Base-by-base conservation (phyloP, 129 eudicot species). In the Flaveria sonorensis region DNA sequence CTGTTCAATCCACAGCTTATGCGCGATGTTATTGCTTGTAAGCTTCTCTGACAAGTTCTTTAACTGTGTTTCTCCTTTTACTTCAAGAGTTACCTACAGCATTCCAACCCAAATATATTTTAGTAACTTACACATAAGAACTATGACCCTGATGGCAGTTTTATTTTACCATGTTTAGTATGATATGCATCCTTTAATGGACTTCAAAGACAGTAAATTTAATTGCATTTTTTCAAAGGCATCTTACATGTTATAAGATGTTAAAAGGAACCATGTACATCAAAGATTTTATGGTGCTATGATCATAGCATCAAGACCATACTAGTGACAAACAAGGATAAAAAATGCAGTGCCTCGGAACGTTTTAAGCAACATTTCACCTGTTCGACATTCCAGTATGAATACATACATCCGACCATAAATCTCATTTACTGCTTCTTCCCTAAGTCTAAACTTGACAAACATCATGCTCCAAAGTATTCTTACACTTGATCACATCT, bases 1-100 rank as follows among this genome's bases (percentile, higher is more conserved):
- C 67, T 93, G 98, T 86, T 93, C 96, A 21, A 88, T 87, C 98
- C 98, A 93, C 71, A 93, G 77, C 83, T 90, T 93, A 83, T 93
- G 98, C 24, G 82, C 84, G 74, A 93, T 87, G 73, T 89, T 88
- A 53, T 85, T 85, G 14, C 81, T 81, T 72, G 82, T 86, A 28
- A 93, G 90, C 85, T 93, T 93, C 74, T 93, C 97, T 1, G 92
- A 81, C 64, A 91, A 85, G 78, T 87, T 89, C 36, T 85, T 51
- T 53, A 91, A 32, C 77, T 91, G 97, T 28, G 89, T 55, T 82
- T 91, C 95, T 74, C 95, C 95, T 78, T 91, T 91, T 48, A 91
- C 97, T 81, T 91, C 95, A 70, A 91, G 92, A 53, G 97, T 91
- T 45, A 91, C 97, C 97, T 88, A 72, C 55, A 71, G 14, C 32